These are phyloP conservation scores for Tagetes patula DNA, from an alignment of 129 eudicot genomes.

Conservation along the genomic window DNA sequence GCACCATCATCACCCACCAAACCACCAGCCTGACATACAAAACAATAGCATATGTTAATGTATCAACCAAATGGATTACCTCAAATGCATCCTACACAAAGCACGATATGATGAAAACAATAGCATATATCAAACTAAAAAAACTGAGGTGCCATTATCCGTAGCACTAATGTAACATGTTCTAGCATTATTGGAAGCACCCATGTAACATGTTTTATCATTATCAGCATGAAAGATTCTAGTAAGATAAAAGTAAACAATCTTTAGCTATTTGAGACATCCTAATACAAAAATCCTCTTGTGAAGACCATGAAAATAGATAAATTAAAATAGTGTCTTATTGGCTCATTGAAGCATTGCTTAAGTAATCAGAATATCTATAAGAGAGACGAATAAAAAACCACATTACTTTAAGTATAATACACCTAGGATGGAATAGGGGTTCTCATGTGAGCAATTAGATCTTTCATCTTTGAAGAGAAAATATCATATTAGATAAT, in stretches of 20 bases:
- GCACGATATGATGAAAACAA: conserved; percentile 16
- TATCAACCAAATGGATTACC: conserved; percentile 1
- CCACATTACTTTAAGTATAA: conserved; percentile 10
- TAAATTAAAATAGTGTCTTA: not conserved
- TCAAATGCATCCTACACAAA: conserved; percentile 8
- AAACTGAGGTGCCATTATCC: not conserved
- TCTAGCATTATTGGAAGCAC: not conserved
- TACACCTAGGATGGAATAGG: not conserved
- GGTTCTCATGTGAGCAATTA: not conserved
- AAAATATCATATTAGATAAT: conserved; percentile 1
- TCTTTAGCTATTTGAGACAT: not conserved
- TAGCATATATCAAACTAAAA: conserved; percentile 3
- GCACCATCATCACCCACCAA: conserved; percentile 77
- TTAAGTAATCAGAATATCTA: conserved; percentile 12
- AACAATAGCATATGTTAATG: conserved; percentile 1
- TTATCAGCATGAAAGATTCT: not conserved
- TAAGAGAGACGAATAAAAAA: conserved; percentile 10
- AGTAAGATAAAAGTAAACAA: conserved; percentile 8
- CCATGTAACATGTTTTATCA: not conserved
- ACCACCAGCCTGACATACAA: conserved; percentile 81
- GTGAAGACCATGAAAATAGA: not conserved
- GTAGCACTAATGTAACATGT: conserved; percentile 4
- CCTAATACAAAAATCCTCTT: not conserved
- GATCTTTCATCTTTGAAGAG: not conserved
- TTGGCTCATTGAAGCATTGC: conserved; percentile 3